Evolutionary conservation across 345 rosid species (phyloP).

Genomic region (Combretum micranthum): DNA sequence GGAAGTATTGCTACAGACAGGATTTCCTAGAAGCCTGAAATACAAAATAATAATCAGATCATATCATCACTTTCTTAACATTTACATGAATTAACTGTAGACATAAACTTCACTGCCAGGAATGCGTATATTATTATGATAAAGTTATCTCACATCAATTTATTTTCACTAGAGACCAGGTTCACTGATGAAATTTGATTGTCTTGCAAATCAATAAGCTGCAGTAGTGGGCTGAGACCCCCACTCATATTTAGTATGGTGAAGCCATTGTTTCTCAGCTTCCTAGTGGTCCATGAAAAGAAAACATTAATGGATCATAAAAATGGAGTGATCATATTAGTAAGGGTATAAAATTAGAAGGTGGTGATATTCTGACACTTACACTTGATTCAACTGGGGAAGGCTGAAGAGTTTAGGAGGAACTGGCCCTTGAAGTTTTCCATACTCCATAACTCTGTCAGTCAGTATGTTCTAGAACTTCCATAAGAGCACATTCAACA

Average conservation of each 20-base stretch:
- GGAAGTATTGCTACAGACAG: conserved; percentile 52
- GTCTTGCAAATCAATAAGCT: conserved; percentile 65
- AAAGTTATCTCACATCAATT: conserved; percentile 44
- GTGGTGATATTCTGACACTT: conserved; percentile 18
- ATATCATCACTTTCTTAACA: neutral
- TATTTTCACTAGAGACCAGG: conserved; percentile 39
- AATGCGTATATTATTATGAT: no score
- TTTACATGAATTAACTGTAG: neutral
- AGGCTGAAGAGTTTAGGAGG: conserved; percentile 57
- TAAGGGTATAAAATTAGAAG: no score
- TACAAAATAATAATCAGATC: conserved; percentile 9
- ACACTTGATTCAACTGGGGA: conserved; percentile 84
- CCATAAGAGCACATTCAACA: neutral
- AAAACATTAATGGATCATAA: neutral
- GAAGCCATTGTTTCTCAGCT: conserved; percentile 62
- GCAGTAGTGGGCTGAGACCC: conserved; percentile 42
- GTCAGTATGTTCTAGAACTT: conserved; percentile 6
- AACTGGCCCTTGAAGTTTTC: conserved; percentile 59
- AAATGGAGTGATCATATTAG: no score
- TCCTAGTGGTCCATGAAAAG: conserved; percentile 30
- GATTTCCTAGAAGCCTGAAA: conserved; percentile 79
- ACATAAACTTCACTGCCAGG: no score
- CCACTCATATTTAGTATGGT: conserved; percentile 52
- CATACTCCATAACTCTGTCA: conserved; percentile 66
- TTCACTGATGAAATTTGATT: conserved; percentile 68